phyloP scores from a whole-genome alignment of 495 filamentous ascomycete species.

The Neurospora sp. region DNA sequence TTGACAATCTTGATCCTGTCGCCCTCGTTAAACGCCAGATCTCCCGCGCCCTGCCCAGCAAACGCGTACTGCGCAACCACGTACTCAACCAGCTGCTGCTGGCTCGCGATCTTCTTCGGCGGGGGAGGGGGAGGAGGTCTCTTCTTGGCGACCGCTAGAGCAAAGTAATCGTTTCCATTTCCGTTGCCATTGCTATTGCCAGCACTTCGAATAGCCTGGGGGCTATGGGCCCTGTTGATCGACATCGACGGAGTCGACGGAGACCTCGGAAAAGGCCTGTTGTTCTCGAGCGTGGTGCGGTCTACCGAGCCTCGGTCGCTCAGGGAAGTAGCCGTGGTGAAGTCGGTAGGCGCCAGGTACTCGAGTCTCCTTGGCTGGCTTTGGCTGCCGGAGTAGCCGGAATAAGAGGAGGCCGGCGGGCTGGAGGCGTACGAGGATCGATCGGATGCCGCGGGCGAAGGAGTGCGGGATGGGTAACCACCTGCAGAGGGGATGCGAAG shows the following conservation, averaged over 20 bases:
- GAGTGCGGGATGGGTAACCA: not conserved
- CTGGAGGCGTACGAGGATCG: not conserved
- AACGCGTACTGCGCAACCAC: slow-evolving; percentile 81
- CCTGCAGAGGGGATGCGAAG: slow-evolving; percentile 27
- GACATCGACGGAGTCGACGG: slow-evolving; percentile 4
- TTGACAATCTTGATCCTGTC: slow-evolving; percentile 76
- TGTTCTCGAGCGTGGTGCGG: slow-evolving; percentile 7
- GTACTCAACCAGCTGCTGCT: slow-evolving; percentile 41
- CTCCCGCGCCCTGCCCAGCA: slow-evolving; percentile 57
- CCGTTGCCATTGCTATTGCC: slow-evolving; percentile 14
- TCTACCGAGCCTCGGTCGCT: slow-evolving; percentile 16
- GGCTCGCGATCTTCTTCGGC: slow-evolving; percentile 41
- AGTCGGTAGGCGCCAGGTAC: slow-evolving; percentile 34
- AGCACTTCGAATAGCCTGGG: not conserved
- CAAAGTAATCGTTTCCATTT: slow-evolving; percentile 2
- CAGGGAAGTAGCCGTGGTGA: slow-evolving; percentile 34
- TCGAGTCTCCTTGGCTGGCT: slow-evolving; percentile 16
- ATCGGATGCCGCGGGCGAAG: not conserved
- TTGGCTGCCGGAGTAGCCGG: slow-evolving; percentile 13
- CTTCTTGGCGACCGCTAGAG: slow-evolving; percentile 26
- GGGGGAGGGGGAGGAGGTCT: slow-evolving; percentile 58
- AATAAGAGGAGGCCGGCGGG: slow-evolving; percentile 5
- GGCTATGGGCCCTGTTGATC: slow-evolving; percentile 13
- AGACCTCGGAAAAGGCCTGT: not conserved
- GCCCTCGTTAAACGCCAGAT: slow-evolving; percentile 74